Evolutionary conservation across 148 eudicot genomes (phyloP).

Genomic region (Pouteria glomerata): DNA sequence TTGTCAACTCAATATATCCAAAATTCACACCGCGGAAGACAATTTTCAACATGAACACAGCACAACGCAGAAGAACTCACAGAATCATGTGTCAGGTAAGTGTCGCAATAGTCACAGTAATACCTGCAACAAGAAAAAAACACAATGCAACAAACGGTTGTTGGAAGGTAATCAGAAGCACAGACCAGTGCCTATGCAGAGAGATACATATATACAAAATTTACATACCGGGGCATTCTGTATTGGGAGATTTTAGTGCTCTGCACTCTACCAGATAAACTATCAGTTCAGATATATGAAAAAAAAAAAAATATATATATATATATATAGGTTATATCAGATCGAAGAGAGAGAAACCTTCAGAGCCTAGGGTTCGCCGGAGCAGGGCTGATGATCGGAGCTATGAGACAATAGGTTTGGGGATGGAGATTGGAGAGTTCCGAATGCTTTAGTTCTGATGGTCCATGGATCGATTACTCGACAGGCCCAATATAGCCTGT

Average conservation of each 20-base stretch:
- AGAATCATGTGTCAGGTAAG: conserved; percentile 91
- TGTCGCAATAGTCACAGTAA: conserved; percentile 91
- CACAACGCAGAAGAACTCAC: conserved; percentile 31
- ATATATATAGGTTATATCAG: neutral
- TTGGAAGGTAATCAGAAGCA: neutral
- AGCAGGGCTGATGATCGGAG: neutral
- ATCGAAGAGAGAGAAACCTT: neutral
- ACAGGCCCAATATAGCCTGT: no score
- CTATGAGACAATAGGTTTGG: no score
- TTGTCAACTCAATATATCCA: neutral
- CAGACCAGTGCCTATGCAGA: neutral
- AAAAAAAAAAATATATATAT: no score
- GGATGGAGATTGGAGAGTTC: neutral
- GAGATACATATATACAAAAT: neutral
- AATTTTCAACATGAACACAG: neutral
- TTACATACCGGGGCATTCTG: conserved; percentile 1
- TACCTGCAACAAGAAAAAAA: conserved; percentile 41
- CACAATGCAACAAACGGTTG: neutral
- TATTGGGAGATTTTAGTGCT: neutral
- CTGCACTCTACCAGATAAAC: neutral
- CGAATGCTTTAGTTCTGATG: neutral
- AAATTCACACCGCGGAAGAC: neutral
- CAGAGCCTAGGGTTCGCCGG: neutral
- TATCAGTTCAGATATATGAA: neutral
- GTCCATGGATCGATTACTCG: no score